Evolutionary conservation across 2,329 filamentous ascomycete genomes (phyloP), one percentile per base, ranked within the genome.

Genomic region (Botrytis fragariae): DNA sequence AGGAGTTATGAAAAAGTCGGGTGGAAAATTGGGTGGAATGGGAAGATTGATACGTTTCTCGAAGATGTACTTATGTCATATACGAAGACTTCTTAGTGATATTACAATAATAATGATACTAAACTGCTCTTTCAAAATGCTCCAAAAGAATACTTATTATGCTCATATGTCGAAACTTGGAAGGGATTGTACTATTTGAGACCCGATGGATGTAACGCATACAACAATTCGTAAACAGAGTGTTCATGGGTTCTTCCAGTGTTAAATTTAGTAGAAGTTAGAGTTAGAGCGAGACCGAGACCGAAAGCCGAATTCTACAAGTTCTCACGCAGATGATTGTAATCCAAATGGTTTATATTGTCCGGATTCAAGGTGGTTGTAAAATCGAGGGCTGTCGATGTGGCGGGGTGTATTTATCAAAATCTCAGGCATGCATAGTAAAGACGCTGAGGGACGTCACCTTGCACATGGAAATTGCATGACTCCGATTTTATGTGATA

Each of bases 401-500:
- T 42, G 60, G 37, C 29, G 60, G n/a, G n/a, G 61, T 45, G n/a
- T 22, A 6, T 69, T 8, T 54, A 59, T 69, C 42, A 44, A 14
- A 32, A 42, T 39, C 37, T 70, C n/a, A 70, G 54, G 54, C 68
- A 70, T 37, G 22, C 14, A 25, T 14, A 71, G 60, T 62, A 62
- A 62, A 39, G 39, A 39, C 12, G 39, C 39, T 39, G 39, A 39
- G 39, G 35, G n/a, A 68, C 65, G 48, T 68, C 65, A 68, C 48
- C 57, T 44, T 65, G 51, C 69, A 72, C 70, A 72, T 73, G 62
- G 67, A 73, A 69, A 69, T 32, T 70, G n/a, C 20, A 42, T 64
- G 35, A 62, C 57, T 39, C 29, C 44, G 25, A 51, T 71, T 64
- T 71, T 45, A 60, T 37, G 37, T 60, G 35, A 72, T 25, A 54